These are phyloP conservation scores for Solanum peruvianum DNA, from an alignment of 257 asterid species.

Conservation along the genomic window DNA sequence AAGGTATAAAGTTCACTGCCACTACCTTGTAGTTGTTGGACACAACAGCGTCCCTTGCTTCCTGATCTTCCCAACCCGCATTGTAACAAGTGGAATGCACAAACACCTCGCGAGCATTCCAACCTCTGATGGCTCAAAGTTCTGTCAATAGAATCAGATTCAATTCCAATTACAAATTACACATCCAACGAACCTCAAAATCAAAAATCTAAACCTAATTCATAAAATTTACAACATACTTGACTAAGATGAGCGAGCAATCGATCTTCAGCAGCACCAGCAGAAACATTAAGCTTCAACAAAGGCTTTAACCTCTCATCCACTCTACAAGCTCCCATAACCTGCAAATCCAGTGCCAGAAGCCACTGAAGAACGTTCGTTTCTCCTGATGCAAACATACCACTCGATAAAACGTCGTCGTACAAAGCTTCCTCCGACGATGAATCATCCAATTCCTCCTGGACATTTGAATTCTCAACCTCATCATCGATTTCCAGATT, in stretches of 20 bases:
- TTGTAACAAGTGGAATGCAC: conserved; percentile 82
- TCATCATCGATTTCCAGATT: conserved; percentile 26
- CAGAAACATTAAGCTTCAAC: conserved; percentile 59
- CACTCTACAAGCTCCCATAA: conserved; percentile 88
- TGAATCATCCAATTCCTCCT: conserved; percentile 12
- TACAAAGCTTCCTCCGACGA: conserved; percentile 21
- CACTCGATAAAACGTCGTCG: conserved; percentile 52
- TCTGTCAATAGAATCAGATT: conserved; percentile 20
- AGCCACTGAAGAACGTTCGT: conserved; percentile 62
- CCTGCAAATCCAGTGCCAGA: conserved; percentile 78
- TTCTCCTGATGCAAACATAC: conserved; percentile 25
- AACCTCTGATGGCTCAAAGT: conserved; percentile 88
- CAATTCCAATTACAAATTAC: not conserved
- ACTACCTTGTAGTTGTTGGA: conserved; percentile 76
- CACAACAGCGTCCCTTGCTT: conserved; percentile 59
- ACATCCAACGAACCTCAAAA: not conserved
- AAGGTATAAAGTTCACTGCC: not conserved
- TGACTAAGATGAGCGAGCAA: conserved; percentile 65
- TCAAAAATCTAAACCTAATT: not conserved
- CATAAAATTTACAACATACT: conserved; percentile 18
- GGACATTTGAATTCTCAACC: conserved; percentile 4
- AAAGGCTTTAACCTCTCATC: conserved; percentile 97
- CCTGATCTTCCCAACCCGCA: conserved; percentile 80
- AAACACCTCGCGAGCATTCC: conserved; percentile 82
- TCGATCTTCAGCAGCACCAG: conserved; percentile 71